Evolutionary conservation across 2,329 filamentous ascomycete species (phyloP), one percentile per base, ranked within the genome.

Genomic region (Bipolaris cookei): DNA sequence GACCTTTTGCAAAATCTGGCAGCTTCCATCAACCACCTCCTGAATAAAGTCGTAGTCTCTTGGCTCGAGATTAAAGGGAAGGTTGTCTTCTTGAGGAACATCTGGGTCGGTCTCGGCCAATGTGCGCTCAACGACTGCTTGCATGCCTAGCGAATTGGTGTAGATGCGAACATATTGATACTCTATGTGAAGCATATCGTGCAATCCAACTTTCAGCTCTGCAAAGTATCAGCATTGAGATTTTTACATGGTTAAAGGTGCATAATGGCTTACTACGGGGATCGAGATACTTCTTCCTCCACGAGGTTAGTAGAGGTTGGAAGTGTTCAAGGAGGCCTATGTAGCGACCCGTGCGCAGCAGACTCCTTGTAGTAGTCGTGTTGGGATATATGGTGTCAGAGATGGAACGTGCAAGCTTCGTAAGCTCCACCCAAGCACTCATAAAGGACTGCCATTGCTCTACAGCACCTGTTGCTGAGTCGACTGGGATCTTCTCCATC

Each of bases 51-150:
- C 79, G 52, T 83, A 84, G 62, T 86, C 83, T 45, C 78, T 77
- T 1, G 79, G 76, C 53, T 82, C 80, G 20, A 82, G 76, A 45
- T 77, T 76, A 62, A 81, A 74, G 11, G 78, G 70, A 10, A 80
- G 66, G 35, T 80, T 70, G 8, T 76, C 71, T 38, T 75, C 72
- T 53, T 70, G 80, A 37, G 70, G 69, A 1, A 69, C 70, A 11
- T 75, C 71, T 4, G 71, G 70, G 58, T 77, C 73, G 20, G 72
- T 70, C 49, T 76, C 73, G 6, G 73, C 71, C n/a, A 83, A 72
- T 1, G 79, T 80, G n/a, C 82, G 80, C 56, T 85, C 83, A 3
- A 85, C 82, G 3, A 85, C 80, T 2, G 83, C 83, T 67, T 86
- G 83, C 71, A 86, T 82, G 2, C 82, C 83, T 5, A 85, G 77